Percentiles rank a stretch among this genome's conserved stretches.
These are phyloP conservation scores for Amylostereum areolatum DNA, from an alignment of 1,284 basidiomycete genomes.

Conservation along the genomic window DNA sequence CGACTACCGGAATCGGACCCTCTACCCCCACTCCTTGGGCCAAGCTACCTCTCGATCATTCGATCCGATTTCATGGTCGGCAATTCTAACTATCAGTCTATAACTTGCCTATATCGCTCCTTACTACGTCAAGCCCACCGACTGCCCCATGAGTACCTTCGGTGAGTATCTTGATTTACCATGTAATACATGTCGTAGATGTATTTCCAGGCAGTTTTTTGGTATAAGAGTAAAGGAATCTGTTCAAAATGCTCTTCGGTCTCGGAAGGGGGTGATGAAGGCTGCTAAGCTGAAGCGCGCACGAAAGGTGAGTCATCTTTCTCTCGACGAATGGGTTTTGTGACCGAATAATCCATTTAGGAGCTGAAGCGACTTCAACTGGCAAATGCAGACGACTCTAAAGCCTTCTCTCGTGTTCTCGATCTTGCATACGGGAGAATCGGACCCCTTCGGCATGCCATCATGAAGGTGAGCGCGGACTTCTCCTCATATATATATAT, in stretches of 20 bases:
- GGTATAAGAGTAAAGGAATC: constrained; percentile 55
- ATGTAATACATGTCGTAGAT: constrained; percentile 11
- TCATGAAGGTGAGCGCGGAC: constrained; percentile 45
- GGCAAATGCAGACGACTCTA: constrained; percentile 48
- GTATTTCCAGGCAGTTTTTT: constrained; percentile 52
- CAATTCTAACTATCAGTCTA: background rate
- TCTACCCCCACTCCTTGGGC: too few relatives aligned
- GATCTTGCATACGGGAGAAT: constrained; percentile 74
- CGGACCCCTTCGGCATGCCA: constrained; percentile 63
- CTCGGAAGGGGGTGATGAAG: constrained; percentile 20
- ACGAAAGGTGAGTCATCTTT: constrained; percentile 33
- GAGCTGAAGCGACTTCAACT: constrained; percentile 47
- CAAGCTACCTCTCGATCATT: too few relatives aligned
- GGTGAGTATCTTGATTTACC: constrained; percentile 29
- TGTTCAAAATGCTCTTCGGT: constrained; percentile 27
- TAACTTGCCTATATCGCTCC: constrained; percentile 43
- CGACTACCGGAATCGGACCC: too few relatives aligned
- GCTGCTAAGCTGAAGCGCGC: constrained; percentile 43
- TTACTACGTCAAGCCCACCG: constrained; percentile 45
- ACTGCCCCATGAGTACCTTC: constrained; percentile 55
- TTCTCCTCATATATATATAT: constrained; percentile 2
- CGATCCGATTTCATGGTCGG: too few relatives aligned
- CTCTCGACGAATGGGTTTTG: too few relatives aligned
- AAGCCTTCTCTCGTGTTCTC: constrained; percentile 57
- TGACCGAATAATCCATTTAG: constrained; percentile 26